phyloP scores from a whole-genome alignment of 768 basidiomycete genomes.

The Hygrophorus pudorinus region DNA sequence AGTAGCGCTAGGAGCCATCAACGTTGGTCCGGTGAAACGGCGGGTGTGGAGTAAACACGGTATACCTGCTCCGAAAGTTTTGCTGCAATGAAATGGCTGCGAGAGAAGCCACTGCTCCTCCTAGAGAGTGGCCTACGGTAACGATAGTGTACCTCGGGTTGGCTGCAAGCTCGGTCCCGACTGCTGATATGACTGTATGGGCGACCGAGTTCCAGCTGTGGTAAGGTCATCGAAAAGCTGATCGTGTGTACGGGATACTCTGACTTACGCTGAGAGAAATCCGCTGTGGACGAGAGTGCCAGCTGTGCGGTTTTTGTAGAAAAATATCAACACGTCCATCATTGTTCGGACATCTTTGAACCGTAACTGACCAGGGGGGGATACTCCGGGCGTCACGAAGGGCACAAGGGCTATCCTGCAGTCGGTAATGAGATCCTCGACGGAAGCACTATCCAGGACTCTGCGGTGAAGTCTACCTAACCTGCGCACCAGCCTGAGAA shows the following conservation, averaged over 20 bases:
- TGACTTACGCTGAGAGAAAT: constrained; percentile 24
- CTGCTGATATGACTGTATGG: constrained; percentile 25
- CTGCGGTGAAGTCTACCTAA: not conserved
- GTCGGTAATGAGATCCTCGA: constrained; percentile 16
- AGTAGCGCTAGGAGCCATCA: constrained; percentile 17
- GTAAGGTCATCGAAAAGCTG: not conserved
- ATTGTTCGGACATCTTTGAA: not conserved
- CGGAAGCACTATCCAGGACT: constrained; percentile 8
- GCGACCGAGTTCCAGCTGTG: constrained; percentile 42
- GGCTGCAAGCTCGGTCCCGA: constrained; percentile 24
- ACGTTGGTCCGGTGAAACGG: not conserved
- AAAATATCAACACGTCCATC: not conserved
- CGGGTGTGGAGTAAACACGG: constrained; percentile 3
- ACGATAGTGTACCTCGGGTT: constrained; percentile 32
- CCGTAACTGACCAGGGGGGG: constrained; percentile 13
- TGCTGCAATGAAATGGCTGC: constrained; percentile 35
- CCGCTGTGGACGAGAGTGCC: constrained; percentile 25
- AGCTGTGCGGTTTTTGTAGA: constrained; percentile 7
- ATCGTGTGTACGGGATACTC: not conserved
- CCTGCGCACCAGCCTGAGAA: constrained; percentile 10
- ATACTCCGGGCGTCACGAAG: constrained; percentile 17
- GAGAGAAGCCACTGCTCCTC: constrained; percentile 40
- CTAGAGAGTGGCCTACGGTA: constrained; percentile 44
- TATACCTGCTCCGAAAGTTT: constrained; percentile 28
- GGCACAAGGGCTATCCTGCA: constrained; percentile 11